A percentile compares a stretch with the other conserved stretches of the same genome.
phyloP scores from a whole-genome alignment of 805 yeast genomes.

The Novakomyces olei region DNA sequence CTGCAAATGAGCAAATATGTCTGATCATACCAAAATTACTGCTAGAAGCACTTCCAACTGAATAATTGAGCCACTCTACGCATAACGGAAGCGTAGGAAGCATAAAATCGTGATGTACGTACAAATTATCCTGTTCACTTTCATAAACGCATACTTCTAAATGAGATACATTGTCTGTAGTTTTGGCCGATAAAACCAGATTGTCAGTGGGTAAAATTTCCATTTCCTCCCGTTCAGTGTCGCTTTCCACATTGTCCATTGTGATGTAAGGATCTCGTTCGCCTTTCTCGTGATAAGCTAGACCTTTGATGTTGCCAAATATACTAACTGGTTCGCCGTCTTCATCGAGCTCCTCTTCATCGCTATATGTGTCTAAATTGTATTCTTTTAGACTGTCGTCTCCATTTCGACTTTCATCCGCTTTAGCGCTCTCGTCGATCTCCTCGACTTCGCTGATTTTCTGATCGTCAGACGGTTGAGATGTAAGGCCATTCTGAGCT shows the following conservation, averaged over 20 bases:
- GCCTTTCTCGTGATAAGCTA: constrained; percentile 20
- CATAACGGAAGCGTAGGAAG: constrained; percentile 91
- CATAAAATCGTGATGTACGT: constrained; percentile 93
- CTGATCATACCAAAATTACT: constrained; percentile 55
- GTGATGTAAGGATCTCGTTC: constrained; percentile 39
- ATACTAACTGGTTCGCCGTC: constrained; percentile 28
- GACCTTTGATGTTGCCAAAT: constrained; percentile 22
- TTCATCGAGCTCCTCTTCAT: constrained; percentile 33
- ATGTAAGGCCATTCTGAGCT: constrained; percentile 22
- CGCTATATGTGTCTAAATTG: constrained; percentile 67
- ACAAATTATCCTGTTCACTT: constrained; percentile 62
- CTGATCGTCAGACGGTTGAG: constrained; percentile 5
- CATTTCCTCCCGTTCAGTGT: constrained; percentile 62
- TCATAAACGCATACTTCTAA: constrained; percentile 87
- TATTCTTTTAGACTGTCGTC: constrained; percentile 80
- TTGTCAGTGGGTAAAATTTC: constrained; percentile 82
- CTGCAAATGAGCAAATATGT: no score
- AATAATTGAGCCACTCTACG: constrained; percentile 79
- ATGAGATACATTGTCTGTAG: constrained; percentile 85
- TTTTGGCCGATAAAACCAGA: constrained; percentile 70
- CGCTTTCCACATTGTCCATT: constrained; percentile 33
- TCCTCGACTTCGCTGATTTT: constrained; percentile 3
- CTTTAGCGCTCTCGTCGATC: constrained; percentile 7
- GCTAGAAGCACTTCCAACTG: constrained; percentile 27
- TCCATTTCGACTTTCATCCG: constrained; percentile 6